phyloP scores from a whole-genome alignment of 148 eudicot species.

The Suaeda aralocaspica region DNA sequence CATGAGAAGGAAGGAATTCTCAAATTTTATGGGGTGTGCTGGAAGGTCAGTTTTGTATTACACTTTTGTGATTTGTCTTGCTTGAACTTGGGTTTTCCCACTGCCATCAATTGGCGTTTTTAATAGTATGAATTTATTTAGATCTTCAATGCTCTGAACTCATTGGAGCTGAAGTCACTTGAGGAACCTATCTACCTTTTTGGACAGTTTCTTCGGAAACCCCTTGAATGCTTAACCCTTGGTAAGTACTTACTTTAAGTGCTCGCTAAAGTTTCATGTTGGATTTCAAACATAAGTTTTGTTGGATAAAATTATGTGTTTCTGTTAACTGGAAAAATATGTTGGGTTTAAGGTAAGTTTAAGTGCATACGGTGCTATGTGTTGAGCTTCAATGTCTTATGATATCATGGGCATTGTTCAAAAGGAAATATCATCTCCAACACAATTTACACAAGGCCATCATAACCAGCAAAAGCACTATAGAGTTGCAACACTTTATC shows the following conservation, averaged over 20 bases:
- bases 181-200: constrained; percentile 97
- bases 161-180: constrained; percentile 90
- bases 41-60: constrained; percentile 73
- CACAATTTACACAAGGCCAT: too few species aligned
- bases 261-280: neutral
- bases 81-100: constrained; percentile 15
- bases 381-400: too few species aligned
- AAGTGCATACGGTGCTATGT: neutral
- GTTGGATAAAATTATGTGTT: neutral
- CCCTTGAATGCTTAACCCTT: constrained; percentile 87
- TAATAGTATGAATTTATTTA: constrained; percentile 29
- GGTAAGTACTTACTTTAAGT: constrained; percentile 43
- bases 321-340: neutral
- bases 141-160: constrained; percentile 92
- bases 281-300: neutral
- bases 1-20: constrained; percentile 87
- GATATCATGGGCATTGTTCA: too few species aligned
- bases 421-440: too few species aligned
- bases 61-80: constrained; percentile 29
- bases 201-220: constrained; percentile 92
- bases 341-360: neutral
- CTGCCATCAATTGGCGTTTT: constrained; percentile 16
- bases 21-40: constrained; percentile 76
- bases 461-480: too few species aligned
- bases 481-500: too few species aligned